Evolutionary conservation across 1,284 basidiomycete species (phyloP).

Genomic region (Trichosporon faecale): DNA sequence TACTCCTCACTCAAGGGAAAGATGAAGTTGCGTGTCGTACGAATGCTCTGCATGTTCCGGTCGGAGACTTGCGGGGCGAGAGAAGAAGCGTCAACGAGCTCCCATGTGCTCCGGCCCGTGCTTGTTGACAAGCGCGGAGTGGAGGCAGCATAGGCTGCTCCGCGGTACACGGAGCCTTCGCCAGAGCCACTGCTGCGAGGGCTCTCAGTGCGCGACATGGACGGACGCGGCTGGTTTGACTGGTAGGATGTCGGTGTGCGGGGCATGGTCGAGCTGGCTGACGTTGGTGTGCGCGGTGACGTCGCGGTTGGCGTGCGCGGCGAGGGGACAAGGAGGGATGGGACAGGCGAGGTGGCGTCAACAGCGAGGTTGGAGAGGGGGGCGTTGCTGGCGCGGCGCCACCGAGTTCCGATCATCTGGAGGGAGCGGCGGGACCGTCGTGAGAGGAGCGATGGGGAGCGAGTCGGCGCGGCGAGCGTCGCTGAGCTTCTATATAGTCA

Average conservation of each 20-base stretch:
- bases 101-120: neutral
- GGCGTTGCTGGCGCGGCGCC: constrained; percentile 7
- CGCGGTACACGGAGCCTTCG: neutral
- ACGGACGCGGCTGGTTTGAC: neutral
- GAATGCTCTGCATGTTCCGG: neutral
- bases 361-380: neutral
- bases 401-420: constrained; percentile 5
- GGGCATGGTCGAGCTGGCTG: neutral
- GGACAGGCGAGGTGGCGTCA: neutral
- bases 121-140: neutral
- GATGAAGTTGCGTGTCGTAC: constrained; percentile 4
- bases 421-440: neutral
- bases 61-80: neutral
- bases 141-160: neutral
- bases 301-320: neutral
- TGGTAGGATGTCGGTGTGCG: neutral
- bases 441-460: neutral
- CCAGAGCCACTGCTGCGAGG: neutral
- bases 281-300: neutral
- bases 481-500: neutral
- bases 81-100: neutral
- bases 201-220: neutral
- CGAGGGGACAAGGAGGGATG: neutral
- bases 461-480: neutral
- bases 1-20: constrained; percentile 1